Evolutionary conservation across 1,139 yeast species (phyloP).

Genomic region (Zhuliangozyma parablackwelliae): DNA sequence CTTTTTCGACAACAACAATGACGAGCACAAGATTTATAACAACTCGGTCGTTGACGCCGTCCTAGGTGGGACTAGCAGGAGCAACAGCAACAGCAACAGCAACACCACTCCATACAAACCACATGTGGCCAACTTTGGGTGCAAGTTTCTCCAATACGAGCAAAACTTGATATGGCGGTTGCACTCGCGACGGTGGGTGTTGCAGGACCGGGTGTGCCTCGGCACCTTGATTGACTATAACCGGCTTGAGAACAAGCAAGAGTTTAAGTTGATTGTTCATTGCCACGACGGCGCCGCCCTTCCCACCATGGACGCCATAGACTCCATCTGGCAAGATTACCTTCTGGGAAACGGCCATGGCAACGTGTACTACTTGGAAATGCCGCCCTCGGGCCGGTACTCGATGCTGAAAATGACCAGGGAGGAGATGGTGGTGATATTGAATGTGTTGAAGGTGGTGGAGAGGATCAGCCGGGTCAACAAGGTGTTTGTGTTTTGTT

Average conservation of each 20-base stretch:
- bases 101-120: no score
- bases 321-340: constrained; percentile 11
- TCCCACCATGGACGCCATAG: constrained; percentile 19
- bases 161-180: constrained; percentile 35
- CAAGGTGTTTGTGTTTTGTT: constrained; percentile 30
- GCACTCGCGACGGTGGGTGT: constrained; percentile 30
- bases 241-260: constrained; percentile 14
- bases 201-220: constrained; percentile 22
- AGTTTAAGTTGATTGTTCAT: constrained; percentile 30
- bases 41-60: constrained; percentile 16
- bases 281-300: constrained; percentile 33
- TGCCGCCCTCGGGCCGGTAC: constrained; percentile 31
- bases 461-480: constrained; percentile 17
- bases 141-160: constrained; percentile 29
- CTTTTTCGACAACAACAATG: constrained; percentile 13
- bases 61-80: background rate
- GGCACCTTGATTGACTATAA: constrained; percentile 34
- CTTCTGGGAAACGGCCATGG: constrained; percentile 2
- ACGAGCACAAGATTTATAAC: constrained; percentile 11
- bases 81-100: background rate
- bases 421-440: constrained; percentile 23
- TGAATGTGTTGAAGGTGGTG: constrained; percentile 31
- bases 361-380: constrained; percentile 26
- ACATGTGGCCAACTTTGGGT: no score
- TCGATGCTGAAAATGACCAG: constrained; percentile 19